Percentiles rank a stretch among this genome's conserved stretches.
Conservation (phyloP, 306 rosid species). For the Quercus ilex region DNA sequence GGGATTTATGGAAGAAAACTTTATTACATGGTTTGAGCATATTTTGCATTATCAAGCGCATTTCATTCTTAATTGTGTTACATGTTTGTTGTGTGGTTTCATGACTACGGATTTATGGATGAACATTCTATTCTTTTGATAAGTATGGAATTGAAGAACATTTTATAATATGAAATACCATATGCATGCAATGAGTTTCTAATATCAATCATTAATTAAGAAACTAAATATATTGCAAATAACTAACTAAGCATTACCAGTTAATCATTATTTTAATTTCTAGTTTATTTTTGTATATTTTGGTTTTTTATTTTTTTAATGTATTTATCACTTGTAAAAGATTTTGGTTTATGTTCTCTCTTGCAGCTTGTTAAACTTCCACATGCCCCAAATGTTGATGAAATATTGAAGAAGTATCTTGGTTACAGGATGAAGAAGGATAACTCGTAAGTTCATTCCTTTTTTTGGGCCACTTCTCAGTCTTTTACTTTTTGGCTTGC, state of each 20-base stretch:
- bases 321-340: neutral
- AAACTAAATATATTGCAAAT: too few species aligned
- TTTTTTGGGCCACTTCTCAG: neutral
- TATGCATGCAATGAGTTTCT: too few species aligned
- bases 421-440: slow-evolving; percentile 61
- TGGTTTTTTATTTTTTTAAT: neutral
- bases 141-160: too few species aligned
- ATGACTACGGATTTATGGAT: neutral
- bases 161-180: too few species aligned
- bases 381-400: slow-evolving; percentile 68
- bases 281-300: neutral
- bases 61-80: neutral
- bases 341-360: slow-evolving; percentile 11
- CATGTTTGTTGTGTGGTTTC: neutral
- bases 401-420: slow-evolving; percentile 62
- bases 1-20: too few species aligned
- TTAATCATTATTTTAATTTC: too few species aligned
- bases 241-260: too few species aligned
- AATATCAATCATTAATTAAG: too few species aligned
- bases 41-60: neutral
- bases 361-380: slow-evolving; percentile 93
- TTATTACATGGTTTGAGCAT: neutral
- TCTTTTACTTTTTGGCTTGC: slow-evolving; percentile 11
- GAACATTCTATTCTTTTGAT: too few species aligned
- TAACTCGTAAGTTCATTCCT: slow-evolving; percentile 58